A percentile compares a stretch with the other conserved stretches of the same genome.
Evolutionary conservation across 805 yeast genomes (phyloP).

Genomic region (Yarrowia sp.): DNA sequence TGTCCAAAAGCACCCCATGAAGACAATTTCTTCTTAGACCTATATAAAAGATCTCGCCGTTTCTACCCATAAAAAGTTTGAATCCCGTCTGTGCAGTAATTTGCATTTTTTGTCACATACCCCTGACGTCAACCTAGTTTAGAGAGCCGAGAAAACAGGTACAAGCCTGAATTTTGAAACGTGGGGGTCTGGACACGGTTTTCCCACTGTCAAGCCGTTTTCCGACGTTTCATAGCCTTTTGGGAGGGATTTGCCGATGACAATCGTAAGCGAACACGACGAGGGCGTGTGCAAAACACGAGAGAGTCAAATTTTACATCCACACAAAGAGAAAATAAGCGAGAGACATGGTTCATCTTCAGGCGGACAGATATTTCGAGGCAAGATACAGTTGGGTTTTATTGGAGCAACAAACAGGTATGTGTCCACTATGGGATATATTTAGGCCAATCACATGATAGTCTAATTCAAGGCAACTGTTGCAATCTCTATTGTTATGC

Average conservation of each 20-base stretch:
- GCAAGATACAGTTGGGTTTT: neutral
- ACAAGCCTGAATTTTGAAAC: conserved; percentile 20
- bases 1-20: too few species aligned
- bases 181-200: conserved; percentile 9
- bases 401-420: neutral
- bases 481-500: conserved; percentile 25
- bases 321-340: conserved; percentile 15
- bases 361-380: neutral
- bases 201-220: neutral
- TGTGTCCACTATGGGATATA: neutral
- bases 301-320: neutral
- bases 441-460: neutral
- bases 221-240: conserved; percentile 11
- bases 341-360: neutral
- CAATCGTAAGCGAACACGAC: conserved; percentile 13
- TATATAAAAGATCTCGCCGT: neutral
- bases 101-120: conserved; percentile 5
- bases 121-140: conserved; percentile 31
- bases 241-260: conserved; percentile 1
- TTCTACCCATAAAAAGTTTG: neutral
- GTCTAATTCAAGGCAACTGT: conserved; percentile 2
- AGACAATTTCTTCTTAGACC: too few species aligned
- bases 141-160: conserved; percentile 17
- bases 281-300: neutral
- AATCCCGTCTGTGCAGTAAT: neutral